phyloP scores from a whole-genome alignment of 129 eudicot species.

The Chrysanthemum seticuspe region DNA sequence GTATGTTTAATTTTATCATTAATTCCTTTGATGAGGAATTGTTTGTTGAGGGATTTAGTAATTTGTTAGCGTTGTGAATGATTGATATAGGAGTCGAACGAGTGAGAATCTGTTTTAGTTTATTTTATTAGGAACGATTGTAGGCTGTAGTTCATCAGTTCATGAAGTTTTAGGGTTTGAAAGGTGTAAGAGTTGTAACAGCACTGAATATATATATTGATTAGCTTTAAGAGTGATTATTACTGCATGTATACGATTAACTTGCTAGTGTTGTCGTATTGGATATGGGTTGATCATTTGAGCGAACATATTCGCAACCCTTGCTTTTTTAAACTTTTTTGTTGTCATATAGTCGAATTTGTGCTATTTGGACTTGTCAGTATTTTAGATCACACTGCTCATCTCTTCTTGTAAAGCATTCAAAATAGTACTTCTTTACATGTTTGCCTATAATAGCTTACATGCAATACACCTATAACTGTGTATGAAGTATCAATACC shows the following conservation, averaged over 20 bases:
- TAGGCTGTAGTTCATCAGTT: neutral
- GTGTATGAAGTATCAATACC: neutral
- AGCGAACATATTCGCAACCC: no score
- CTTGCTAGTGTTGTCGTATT: no score
- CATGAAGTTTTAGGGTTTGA: constrained; percentile 1
- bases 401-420: neutral
- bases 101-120: neutral
- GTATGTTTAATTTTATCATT: neutral
- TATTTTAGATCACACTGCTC: neutral
- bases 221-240: no score
- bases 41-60: neutral
- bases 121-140: no score
- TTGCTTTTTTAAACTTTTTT: no score
- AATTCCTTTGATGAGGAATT: constrained; percentile 4
- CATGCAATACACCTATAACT: neutral
- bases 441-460: neutral
- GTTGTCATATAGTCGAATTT: no score
- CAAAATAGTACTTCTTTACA: neutral
- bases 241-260: no score
- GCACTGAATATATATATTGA: neutral
- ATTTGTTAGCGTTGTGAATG: neutral
- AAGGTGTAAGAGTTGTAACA: neutral
- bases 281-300: no score
- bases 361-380: no score
- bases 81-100: neutral